These are phyloP conservation scores for Vishniacozyma victoriae DNA, from an alignment of 768 basidiomycete species.

Conservation along the genomic window DNA sequence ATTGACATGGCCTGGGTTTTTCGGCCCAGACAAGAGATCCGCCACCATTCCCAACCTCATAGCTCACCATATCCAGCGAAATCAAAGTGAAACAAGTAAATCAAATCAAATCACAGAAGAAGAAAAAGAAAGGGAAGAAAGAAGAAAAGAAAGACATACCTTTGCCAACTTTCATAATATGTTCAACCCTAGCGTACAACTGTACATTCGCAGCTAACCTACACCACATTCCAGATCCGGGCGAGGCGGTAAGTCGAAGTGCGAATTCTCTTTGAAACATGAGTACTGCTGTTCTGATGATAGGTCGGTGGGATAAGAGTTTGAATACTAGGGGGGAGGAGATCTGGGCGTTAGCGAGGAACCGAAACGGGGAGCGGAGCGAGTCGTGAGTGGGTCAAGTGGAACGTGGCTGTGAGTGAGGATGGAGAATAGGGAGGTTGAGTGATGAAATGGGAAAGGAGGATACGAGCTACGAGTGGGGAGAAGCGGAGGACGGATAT, in stretches of 20 bases:
- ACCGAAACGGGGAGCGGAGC: no score
- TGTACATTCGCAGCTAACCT: conserved; percentile 93
- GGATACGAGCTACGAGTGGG: no score
- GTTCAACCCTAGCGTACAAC: conserved; percentile 91
- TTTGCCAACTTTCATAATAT: conserved; percentile 91
- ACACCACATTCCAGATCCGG: conserved; percentile 82
- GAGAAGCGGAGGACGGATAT: no score
- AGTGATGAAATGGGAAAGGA: no score
- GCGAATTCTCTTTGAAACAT: conserved; percentile 99
- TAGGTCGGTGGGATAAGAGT: conserved; percentile 87
- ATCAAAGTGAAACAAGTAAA: no score
- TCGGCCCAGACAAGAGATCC: no score
- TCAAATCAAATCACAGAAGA: no score
- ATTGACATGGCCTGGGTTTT: no score
- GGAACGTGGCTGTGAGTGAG: neutral
- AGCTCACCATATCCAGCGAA: no score
- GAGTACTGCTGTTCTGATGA: conserved; percentile 88
- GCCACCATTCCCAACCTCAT: no score
- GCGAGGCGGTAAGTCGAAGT: conserved; percentile 77
- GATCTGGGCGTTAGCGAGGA: conserved; percentile 57
- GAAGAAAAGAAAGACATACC: no score
- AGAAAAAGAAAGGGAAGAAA: no score
- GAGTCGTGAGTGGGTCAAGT: neutral
- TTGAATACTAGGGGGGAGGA: conserved; percentile 97
- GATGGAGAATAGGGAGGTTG: neutral